Percentiles rank a stretch among this genome's conserved stretches.
phyloP scores from a whole-genome alignment of 371 early-diverging fungal genomes.

The Enterocytospora artemiae region DNA sequence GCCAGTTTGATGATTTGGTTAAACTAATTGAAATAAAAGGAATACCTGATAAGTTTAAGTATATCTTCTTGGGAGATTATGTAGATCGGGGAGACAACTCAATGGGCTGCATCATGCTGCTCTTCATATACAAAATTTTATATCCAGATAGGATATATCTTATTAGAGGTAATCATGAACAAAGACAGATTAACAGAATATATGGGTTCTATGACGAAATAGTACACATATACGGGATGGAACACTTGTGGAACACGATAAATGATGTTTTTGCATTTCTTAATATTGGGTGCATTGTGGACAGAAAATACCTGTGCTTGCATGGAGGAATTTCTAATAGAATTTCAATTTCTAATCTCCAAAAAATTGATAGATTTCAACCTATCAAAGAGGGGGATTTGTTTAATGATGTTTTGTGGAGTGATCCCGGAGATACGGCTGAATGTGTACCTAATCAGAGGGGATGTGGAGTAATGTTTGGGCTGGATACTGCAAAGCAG shows the following conservation, averaged over 20 bases:
- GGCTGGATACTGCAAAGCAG: slow-evolving; percentile 49
- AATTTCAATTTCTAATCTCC: slow-evolving; percentile 47
- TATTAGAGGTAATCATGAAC: slow-evolving; percentile 58
- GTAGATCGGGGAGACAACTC: slow-evolving; percentile 57
- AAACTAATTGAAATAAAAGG: slow-evolving; percentile 91
- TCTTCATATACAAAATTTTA: slow-evolving; percentile 54
- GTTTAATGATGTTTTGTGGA: slow-evolving; percentile 55
- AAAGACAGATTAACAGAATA: slow-evolving; percentile 45
- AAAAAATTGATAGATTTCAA: slow-evolving; percentile 47
- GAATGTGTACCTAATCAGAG: slow-evolving; percentile 50
- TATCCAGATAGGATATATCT: slow-evolving; percentile 54
- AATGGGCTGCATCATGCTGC: slow-evolving; percentile 49
- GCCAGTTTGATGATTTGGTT: slow-evolving; percentile 92
- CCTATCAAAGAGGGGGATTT: slow-evolving; percentile 26
- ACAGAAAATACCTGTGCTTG: slow-evolving; percentile 54
- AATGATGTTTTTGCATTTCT: slow-evolving; percentile 54
- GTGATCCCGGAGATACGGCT: slow-evolving; percentile 47
- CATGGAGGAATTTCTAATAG: slow-evolving; percentile 59
- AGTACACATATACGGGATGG: slow-evolving; percentile 40
- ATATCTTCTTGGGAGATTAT: slow-evolving; percentile 57
- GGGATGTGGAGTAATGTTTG: slow-evolving; percentile 54
- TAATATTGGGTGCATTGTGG: slow-evolving; percentile 49
- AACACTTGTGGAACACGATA: slow-evolving; percentile 43
- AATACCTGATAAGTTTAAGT: slow-evolving; percentile 61
- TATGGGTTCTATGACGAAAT: slow-evolving; percentile 59